phyloP scores from a whole-genome alignment of 495 filamentous ascomycete genomes.

The Neurospora hispaniola region DNA sequence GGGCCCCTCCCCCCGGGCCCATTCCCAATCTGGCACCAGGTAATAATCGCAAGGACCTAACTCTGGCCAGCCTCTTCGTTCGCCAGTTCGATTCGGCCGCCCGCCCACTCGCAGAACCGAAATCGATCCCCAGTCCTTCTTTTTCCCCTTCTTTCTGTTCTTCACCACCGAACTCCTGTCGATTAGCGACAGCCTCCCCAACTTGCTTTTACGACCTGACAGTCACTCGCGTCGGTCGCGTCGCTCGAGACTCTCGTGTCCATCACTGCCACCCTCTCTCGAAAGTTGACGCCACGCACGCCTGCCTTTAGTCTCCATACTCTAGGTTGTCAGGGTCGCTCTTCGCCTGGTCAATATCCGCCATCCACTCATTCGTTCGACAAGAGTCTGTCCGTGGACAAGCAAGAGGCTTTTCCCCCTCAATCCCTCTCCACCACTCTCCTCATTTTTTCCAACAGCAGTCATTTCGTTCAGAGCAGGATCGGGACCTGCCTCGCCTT shows the following conservation, averaged over 20 bases:
- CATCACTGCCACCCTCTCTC: neutral
- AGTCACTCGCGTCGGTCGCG: neutral
- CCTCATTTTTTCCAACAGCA: slow-evolving; percentile 17
- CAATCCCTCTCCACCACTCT: slow-evolving; percentile 16
- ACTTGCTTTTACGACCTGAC: neutral
- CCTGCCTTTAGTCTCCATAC: neutral
- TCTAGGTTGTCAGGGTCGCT: neutral
- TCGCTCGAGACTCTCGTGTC: neutral
- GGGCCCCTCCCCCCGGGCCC: slow-evolving; percentile 2
- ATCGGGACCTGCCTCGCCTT: slow-evolving; percentile 14
- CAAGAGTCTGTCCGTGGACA: neutral
- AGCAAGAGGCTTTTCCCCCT: slow-evolving; percentile 2
- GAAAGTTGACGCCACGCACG: neutral
- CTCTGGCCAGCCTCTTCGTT: slow-evolving; percentile 17
- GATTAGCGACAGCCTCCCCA: neutral
- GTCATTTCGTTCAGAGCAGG: slow-evolving; percentile 26
- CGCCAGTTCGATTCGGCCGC: slow-evolving; percentile 7
- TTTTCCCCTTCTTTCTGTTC: slow-evolving; percentile 5
- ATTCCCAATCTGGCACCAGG: slow-evolving; percentile 14
- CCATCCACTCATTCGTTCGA: slow-evolving; percentile 1
- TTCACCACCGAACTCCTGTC: neutral
- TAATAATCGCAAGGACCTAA: slow-evolving; percentile 16
- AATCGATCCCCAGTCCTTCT: slow-evolving; percentile 2
- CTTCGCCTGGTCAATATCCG: slow-evolving; percentile 1
- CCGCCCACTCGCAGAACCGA: slow-evolving; percentile 4